A percentile compares a stretch with the other conserved stretches of the same genome.
These are phyloP conservation scores for Glonium stellatum DNA, from an alignment of 495 filamentous ascomycete genomes.

Conservation along the genomic window DNA sequence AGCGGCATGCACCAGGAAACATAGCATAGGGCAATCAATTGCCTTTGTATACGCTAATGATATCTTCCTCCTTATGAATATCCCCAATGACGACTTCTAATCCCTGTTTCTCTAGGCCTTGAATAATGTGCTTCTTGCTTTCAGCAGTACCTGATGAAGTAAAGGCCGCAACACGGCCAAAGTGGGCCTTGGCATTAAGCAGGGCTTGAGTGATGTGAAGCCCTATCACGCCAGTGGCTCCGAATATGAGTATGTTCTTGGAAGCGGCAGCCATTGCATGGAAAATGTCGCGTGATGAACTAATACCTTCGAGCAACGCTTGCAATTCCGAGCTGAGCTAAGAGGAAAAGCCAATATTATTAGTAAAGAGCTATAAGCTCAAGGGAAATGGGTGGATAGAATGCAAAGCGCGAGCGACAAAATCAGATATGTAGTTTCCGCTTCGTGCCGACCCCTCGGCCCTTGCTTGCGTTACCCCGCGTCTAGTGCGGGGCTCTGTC, in stretches of 20 bases:
- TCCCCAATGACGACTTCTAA: slow-evolving; percentile 56
- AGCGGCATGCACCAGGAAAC: background rate
- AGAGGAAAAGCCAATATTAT: no score
- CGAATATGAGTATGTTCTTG: slow-evolving; percentile 56
- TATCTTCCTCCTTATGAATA: slow-evolving; percentile 45
- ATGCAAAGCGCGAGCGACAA: no score
- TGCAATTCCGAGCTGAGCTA: no score
- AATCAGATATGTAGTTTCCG: no score
- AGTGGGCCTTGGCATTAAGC: slow-evolving; percentile 45
- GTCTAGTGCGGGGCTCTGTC: no score
- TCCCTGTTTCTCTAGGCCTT: slow-evolving; percentile 43
- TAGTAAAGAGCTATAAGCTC: no score
- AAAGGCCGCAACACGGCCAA: slow-evolving; percentile 54
- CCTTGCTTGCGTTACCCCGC: no score
- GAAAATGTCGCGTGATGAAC: no score
- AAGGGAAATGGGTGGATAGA: no score
- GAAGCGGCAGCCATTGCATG: no score
- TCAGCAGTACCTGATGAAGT: slow-evolving; percentile 50
- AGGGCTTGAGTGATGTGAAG: slow-evolving; percentile 55
- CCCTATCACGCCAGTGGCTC: slow-evolving; percentile 64
- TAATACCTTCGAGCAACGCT: no score
- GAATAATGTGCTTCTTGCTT: slow-evolving; percentile 35
- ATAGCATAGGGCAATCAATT: background rate
- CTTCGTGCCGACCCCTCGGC: no score
- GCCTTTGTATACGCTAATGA: slow-evolving; percentile 50